Percentiles rank a stretch among this genome's conserved stretches.
Evolutionary conservation across 1,284 basidiomycete genomes (phyloP).

Genomic region (Trametes hirsuta): DNA sequence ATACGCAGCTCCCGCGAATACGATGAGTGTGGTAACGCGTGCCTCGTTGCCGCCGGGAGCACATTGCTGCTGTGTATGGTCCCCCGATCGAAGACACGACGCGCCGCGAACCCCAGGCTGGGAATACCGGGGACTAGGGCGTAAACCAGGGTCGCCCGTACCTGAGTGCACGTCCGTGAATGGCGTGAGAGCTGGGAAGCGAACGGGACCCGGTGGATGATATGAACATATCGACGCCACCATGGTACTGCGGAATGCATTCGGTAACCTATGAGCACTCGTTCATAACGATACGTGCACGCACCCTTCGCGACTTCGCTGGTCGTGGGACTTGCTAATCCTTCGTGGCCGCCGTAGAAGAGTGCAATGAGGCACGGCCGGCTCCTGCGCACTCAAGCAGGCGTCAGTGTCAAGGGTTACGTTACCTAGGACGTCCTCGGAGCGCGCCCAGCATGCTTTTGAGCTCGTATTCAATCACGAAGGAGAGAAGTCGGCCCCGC

Average conservation of each 20-base stretch:
- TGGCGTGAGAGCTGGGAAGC: constrained; percentile 5
- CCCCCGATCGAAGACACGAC: not conserved
- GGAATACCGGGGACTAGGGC: not conserved
- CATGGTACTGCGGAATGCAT: constrained; percentile 7
- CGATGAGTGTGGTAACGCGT: not conserved
- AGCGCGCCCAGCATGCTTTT: constrained; percentile 1
- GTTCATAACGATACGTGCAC: not conserved
- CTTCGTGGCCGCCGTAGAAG: not conserved
- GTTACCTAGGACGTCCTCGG: constrained; percentile 3
- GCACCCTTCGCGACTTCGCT: constrained; percentile 1
- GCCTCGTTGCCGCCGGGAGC: constrained; percentile 7
- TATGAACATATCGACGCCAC: constrained; percentile 12
- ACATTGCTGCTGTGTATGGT: not conserved
- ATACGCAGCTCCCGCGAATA: constrained; percentile 10
- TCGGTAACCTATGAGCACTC: not conserved
- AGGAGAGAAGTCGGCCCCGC: not conserved
- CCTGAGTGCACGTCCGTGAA: constrained; percentile 1
- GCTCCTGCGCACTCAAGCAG: not conserved
- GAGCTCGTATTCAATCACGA: not conserved
- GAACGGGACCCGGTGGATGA: not conserved
- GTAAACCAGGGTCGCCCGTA: constrained; percentile 9
- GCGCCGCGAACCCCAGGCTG: not conserved
- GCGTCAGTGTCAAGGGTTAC: not conserved
- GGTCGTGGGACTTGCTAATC: not conserved
- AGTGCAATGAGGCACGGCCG: not conserved